phyloP scores from a whole-genome alignment of 2,329 filamentous ascomycete genomes.

The Fusarium miscanthi region DNA sequence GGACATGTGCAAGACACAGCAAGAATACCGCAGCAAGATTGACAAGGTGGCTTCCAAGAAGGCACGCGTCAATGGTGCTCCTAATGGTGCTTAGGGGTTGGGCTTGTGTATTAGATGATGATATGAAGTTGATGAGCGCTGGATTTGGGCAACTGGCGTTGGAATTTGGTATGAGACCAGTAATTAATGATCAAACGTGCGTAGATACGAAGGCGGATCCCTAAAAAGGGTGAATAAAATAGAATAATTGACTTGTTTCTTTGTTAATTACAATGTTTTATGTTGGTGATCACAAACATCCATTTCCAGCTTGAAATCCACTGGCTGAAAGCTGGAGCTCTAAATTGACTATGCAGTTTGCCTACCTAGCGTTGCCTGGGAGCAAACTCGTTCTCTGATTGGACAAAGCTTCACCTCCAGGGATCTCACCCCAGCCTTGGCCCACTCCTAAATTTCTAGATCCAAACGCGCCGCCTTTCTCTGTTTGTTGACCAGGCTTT shows the following conservation, averaged over 20 bases:
- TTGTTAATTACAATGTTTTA: not conserved
- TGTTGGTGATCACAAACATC: not conserved
- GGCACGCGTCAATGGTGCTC: slow-evolving; percentile 45
- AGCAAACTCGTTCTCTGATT: slow-evolving; percentile 44
- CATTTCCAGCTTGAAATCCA: not conserved
- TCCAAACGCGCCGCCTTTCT: slow-evolving; percentile 41
- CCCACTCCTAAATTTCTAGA: slow-evolving; percentile 48
- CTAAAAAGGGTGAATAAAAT: slow-evolving; percentile 20
- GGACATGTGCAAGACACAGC: slow-evolving; percentile 89
- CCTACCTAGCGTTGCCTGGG: slow-evolving; percentile 35
- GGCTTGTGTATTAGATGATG: not conserved
- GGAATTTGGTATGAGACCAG: slow-evolving; percentile 9
- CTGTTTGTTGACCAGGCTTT: slow-evolving; percentile 35
- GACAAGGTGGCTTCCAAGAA: slow-evolving; percentile 68
- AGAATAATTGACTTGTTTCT: slow-evolving; percentile 21
- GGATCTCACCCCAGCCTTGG: slow-evolving; percentile 42
- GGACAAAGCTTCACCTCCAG: slow-evolving; percentile 49
- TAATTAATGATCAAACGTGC: slow-evolving; percentile 27
- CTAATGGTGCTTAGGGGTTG: slow-evolving; percentile 45
- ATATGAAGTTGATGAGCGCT: slow-evolving; percentile 21
- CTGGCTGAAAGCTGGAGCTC: slow-evolving; percentile 12
- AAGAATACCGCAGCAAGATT: slow-evolving; percentile 81
- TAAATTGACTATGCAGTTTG: slow-evolving; percentile 6
- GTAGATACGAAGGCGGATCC: slow-evolving; percentile 9
- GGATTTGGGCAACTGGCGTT: slow-evolving; percentile 25